phyloP scores from a whole-genome alignment of 257 asterid genomes.

The Anisodus acutangulus region DNA sequence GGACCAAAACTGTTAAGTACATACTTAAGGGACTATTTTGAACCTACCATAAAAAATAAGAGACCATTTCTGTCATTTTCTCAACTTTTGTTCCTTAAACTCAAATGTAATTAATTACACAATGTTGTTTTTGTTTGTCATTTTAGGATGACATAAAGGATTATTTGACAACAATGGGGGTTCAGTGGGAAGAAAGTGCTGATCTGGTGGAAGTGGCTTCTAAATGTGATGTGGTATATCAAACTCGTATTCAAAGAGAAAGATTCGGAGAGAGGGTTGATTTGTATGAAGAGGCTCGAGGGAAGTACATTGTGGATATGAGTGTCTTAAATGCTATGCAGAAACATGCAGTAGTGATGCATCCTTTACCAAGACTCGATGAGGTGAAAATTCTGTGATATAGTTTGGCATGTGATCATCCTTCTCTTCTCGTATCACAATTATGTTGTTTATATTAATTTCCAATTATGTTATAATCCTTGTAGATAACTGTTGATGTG shows the following conservation, averaged over 20 bases:
- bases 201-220: constrained; percentile 87
- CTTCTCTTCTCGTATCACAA: neutral
- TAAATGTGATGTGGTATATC: constrained; percentile 81
- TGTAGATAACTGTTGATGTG: constrained; percentile 77
- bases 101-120: too few species aligned
- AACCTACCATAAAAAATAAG: too few species aligned
- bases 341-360: too few species aligned
- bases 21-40: too few species aligned
- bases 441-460: neutral
- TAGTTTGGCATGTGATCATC: neutral
- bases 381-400: constrained; percentile 42
- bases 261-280: constrained; percentile 81
- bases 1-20: too few species aligned
- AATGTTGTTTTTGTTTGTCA: too few species aligned
- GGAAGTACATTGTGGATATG: too few species aligned
- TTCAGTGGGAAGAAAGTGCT: constrained; percentile 90
- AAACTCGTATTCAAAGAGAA: constrained; percentile 84
- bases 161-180: constrained; percentile 74
- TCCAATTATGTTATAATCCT: neutral
- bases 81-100: neutral
- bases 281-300: constrained; percentile 78
- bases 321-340: too few species aligned
- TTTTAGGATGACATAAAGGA: constrained; percentile 86
- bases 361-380: constrained; percentile 89
- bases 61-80: too few species aligned